phyloP scores from a whole-genome alignment of 2,329 filamentous ascomycete species.

The Neopestalotiopsis sp. region DNA sequence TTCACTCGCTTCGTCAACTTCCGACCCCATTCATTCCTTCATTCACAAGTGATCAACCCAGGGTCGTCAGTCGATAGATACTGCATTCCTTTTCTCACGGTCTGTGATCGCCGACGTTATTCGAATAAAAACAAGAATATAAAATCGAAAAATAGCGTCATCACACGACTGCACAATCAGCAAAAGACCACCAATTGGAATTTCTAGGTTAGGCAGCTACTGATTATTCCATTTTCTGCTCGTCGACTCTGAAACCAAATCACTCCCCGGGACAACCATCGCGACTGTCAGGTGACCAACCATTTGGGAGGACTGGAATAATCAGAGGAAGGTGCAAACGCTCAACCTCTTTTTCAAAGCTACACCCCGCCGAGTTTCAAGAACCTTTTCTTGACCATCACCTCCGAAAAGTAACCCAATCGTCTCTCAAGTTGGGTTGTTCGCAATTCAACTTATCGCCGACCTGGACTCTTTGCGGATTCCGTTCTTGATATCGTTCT shows the following conservation, averaged over 20 bases:
- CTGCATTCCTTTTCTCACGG: slow-evolving; percentile 25
- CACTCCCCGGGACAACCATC: background rate
- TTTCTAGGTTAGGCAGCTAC: slow-evolving; percentile 25
- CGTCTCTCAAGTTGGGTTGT: background rate
- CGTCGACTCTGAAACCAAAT: background rate
- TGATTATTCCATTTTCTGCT: background rate
- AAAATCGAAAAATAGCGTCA: background rate
- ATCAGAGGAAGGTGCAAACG: background rate
- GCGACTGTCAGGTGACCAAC: background rate
- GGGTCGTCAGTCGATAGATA: slow-evolving; percentile 26
- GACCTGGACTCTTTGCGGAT: background rate
- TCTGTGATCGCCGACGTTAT: slow-evolving; percentile 37
- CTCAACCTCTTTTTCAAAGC: background rate
- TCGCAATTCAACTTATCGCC: background rate
- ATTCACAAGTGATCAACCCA: slow-evolving; percentile 22
- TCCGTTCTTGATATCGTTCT: background rate
- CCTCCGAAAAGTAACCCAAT: background rate
- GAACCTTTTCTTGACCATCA: background rate
- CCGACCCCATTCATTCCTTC: slow-evolving; percentile 21
- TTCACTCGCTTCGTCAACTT: slow-evolving; percentile 32
- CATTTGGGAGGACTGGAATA: background rate
- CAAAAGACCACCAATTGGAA: slow-evolving; percentile 27
- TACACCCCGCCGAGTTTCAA: background rate
- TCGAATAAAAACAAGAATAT: background rate
- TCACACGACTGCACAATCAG: slow-evolving; percentile 20